Conservation (phyloP, 164 flowering plant species). For the grape (Vitis vinifera) region ASM3070453v1 NC_081821.1:1963501-1964000, state of each 20-base stretch:
- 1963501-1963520: conserved; percentile 31
- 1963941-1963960: conserved; percentile 27
- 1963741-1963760: neutral
- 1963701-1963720: neutral
- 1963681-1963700: neutral
- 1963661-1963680: conserved; percentile 36
- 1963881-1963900: too few relatives aligned
- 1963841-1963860: conserved; percentile 66
- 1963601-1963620: conserved; percentile 30
- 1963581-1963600: conserved; percentile 28
- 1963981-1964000: conserved; percentile 29
- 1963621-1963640: conserved; percentile 11
- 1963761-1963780: neutral
- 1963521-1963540: conserved; percentile 25
- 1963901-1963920: too few relatives aligned
- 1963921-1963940: neutral
- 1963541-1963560: conserved; percentile 26
- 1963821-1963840: conserved; percentile 73
- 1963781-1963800: neutral
- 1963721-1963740: neutral
- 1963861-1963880: conserved; percentile 38
- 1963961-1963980: conserved; percentile 37
- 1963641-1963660: conserved; percentile 32
- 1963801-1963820: conserved; percentile 47
- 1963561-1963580: conserved; percentile 22